Evolutionary conservation across 1,284 basidiomycete genomes (phyloP).

Genomic region (Austroboletus niveus): DNA sequence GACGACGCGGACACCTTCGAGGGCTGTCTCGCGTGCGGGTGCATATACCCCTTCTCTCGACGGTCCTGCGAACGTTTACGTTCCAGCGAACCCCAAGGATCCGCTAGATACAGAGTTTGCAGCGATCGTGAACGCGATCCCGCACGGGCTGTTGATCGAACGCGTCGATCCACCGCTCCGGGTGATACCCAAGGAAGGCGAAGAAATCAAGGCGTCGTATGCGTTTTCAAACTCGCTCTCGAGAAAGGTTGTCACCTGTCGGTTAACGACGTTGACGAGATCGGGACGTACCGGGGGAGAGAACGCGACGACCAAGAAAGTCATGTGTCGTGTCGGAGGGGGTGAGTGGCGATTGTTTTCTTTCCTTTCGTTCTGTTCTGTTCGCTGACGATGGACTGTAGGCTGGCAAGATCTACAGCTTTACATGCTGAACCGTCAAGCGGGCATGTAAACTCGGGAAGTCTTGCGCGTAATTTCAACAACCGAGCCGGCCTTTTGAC

Average conservation of each 20-base stretch:
- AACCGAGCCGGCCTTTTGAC: neutral
- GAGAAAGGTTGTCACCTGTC: constrained; percentile 74
- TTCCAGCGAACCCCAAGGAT: constrained; percentile 68
- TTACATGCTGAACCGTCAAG: constrained; percentile 74
- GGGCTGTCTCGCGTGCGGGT: constrained; percentile 64
- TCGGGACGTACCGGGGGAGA: constrained; percentile 48
- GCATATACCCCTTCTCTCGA: constrained; percentile 58
- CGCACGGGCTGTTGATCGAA: constrained; percentile 73
- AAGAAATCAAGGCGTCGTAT: constrained; percentile 82
- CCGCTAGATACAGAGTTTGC: constrained; percentile 83
- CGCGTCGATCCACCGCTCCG: constrained; percentile 76
- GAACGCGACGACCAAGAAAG: constrained; percentile 64
- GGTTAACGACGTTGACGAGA: constrained; percentile 73
- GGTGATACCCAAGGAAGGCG: constrained; percentile 63
- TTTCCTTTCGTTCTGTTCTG: neutral
- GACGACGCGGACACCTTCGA: constrained; percentile 54
- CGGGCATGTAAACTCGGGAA: constrained; percentile 40
- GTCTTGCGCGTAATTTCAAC: neutral
- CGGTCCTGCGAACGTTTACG: constrained; percentile 59
- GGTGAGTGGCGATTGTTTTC: constrained; percentile 43
- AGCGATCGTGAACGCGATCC: constrained; percentile 68
- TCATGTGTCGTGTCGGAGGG: constrained; percentile 83
- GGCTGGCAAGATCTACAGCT: constrained; percentile 86
- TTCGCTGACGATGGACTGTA: constrained; percentile 23
- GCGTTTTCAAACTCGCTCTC: constrained; percentile 70